Base-by-base conservation (phyloP, 139 green algal genomes). In the Micractinium sp. region DNA sequence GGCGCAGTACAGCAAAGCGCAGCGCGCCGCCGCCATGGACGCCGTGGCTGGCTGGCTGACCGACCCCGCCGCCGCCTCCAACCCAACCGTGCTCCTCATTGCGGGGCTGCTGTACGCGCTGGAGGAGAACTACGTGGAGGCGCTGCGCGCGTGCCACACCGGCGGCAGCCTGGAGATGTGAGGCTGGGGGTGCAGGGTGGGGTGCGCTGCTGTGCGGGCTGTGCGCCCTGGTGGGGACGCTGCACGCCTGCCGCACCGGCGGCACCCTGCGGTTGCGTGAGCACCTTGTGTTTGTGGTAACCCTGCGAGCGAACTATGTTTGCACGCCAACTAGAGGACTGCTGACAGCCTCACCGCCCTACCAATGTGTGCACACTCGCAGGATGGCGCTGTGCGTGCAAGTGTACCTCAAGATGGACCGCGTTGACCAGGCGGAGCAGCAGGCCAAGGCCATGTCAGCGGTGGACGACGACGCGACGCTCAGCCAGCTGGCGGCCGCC, bases 401-500 rank as follows among this genome's bases (percentile, higher is more conserved):
- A 89, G 73, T 96, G 4, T 95, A 96, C 87, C 91, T 99, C 1
- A 95, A 96, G 63, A 98, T 99, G 93, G 95, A 99, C 92, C 91
- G 98, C 0, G 22, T 90, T 14, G 98, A 99, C 92, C 94, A 96
- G 82, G 98, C 98, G 67, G 96, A 99, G 94, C 63, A 3, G 75
- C 60, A 78, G 76, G 81, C 89, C 82, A 90, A 95, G 93, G 93
- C 92, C 14, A 99, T 99, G 98, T 91, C 94, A 1, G 90, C 86
- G 2, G 87, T 96, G 22, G 98, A 99, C 90, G 98, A 99, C 74
- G 98, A 99, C 86, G 95, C 96, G 0, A 99, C 96, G 2, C 90
- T 99, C 0, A 99, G 97, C 47, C 98, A 99, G 94, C 94, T 99
- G 39, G 95, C 98, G 0, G 97, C 94, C 18, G 98, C 98, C 23